These are phyloP conservation scores for Sugiyamaella neomexicana DNA, from an alignment of 1,139 yeast genomes.

Conservation along the genomic window DNA sequence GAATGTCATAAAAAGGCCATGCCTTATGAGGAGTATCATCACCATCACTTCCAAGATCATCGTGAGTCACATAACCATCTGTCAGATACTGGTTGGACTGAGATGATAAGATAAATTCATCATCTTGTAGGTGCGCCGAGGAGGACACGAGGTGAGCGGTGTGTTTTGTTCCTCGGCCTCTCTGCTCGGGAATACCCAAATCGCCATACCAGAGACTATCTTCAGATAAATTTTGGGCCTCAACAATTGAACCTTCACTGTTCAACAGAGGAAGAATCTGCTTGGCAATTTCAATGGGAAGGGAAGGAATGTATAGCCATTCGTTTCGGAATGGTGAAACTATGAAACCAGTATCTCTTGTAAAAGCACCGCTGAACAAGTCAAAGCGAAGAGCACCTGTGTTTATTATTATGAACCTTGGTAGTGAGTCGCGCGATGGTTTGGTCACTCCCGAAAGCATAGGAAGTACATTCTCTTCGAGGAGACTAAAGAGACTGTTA, in stretches of 20 bases:
- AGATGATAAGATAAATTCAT: slow-evolving; percentile 2
- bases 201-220: slow-evolving; percentile 25
- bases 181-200: slow-evolving; percentile 27
- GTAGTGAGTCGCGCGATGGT: slow-evolving; percentile 35
- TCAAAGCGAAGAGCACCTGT: slow-evolving; percentile 92
- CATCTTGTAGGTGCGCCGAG: neutral
- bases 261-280: slow-evolving; percentile 53
- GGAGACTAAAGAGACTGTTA: slow-evolving; percentile 59
- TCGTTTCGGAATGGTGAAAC: slow-evolving; percentile 83
- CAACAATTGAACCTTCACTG: slow-evolving; percentile 48
- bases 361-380: slow-evolving; percentile 80
- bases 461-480: slow-evolving; percentile 61
- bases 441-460: slow-evolving; percentile 43
- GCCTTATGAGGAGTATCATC: slow-evolving; percentile 84
- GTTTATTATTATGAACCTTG: slow-evolving; percentile 69
- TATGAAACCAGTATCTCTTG: slow-evolving; percentile 75
- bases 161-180: slow-evolving; percentile 1
- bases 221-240: neutral
- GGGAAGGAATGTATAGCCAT: slow-evolving; percentile 60
- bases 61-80: slow-evolving; percentile 76
- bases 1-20: slow-evolving; percentile 58
- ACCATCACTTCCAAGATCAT: slow-evolving; percentile 81
- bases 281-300: slow-evolving; percentile 55
- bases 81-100: neutral
- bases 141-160: neutral